phyloP scores from a whole-genome alignment of 345 rosid species.

The Rhodomyrtus tomentosa region DNA sequence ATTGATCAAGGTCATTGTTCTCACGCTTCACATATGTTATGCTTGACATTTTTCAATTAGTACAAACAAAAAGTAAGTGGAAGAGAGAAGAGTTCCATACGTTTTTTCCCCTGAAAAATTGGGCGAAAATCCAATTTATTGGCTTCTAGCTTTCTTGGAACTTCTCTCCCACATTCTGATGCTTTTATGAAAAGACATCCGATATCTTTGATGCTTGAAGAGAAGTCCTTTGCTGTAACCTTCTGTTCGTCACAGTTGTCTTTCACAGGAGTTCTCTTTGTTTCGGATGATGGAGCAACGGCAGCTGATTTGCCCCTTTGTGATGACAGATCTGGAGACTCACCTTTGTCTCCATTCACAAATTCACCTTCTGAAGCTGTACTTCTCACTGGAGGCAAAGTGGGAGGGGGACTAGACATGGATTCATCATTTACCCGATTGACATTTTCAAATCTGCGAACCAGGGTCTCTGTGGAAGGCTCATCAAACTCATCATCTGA shows the following conservation, averaged over 20 bases:
- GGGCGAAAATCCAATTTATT: conserved; percentile 72
- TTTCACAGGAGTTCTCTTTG: conserved; percentile 34
- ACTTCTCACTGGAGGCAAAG: conserved; percentile 20
- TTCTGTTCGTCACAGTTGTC: conserved; percentile 33
- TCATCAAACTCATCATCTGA: conserved; percentile 89
- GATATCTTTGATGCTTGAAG: conserved; percentile 73
- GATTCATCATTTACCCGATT: conserved; percentile 48
- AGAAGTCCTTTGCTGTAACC: conserved; percentile 63
- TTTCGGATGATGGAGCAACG: conserved; percentile 15
- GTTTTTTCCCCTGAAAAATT: conserved; percentile 41
- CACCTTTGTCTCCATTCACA: conserved; percentile 32
- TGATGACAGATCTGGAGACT: conserved; percentile 61
- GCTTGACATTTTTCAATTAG: background rate
- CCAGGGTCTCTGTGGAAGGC: conserved; percentile 56
- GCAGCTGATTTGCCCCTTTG: conserved; percentile 26
- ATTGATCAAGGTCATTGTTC: background rate
- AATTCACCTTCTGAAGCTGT: conserved; percentile 40
- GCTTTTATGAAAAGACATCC: conserved; percentile 73
- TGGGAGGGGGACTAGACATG: conserved; percentile 25
- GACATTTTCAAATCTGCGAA: conserved; percentile 75
- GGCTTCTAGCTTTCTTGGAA: conserved; percentile 96
- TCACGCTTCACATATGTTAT: background rate
- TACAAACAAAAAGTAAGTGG: background rate
- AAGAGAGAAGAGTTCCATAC: conserved; percentile 17
- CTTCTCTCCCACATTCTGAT: conserved; percentile 88